Percentiles rank a stretch among this genome's conserved stretches.
phyloP scores from a whole-genome alignment of 108 stramenopile genomes.

The Epipyxis sp. region DNA sequence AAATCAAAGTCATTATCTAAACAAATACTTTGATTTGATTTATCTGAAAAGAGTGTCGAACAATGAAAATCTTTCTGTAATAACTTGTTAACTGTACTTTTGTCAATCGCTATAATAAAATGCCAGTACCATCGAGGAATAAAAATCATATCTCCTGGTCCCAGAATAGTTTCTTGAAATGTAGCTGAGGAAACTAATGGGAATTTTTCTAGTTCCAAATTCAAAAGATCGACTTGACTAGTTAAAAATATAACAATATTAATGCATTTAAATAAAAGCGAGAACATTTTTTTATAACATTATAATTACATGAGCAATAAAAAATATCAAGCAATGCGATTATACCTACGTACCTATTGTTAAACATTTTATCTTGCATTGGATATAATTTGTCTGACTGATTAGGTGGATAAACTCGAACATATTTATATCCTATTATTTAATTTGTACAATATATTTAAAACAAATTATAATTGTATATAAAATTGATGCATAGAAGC shows the following conservation, averaged over 20 bases:
- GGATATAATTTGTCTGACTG: constrained; percentile 45
- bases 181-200: neutral
- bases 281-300: no score
- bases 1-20: neutral
- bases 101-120: constrained; percentile 40
- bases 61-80: constrained; percentile 45
- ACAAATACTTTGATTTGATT: neutral
- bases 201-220: neutral
- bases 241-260: no score
- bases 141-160: constrained; percentile 24
- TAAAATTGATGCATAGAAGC: no score
- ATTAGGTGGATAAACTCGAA: constrained; percentile 62
- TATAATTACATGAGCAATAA: no score
- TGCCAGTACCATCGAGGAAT: constrained; percentile 24
- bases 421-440: constrained; percentile 74
- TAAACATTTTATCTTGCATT: constrained; percentile 42
- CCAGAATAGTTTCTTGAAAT: neutral
- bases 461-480: no score
- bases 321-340: no score
- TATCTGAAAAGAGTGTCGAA: constrained; percentile 21
- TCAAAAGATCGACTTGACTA: neutral
- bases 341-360: constrained; percentile 47
- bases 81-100: constrained; percentile 28
- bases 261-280: no score
- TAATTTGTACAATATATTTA: no score